These are phyloP conservation scores for Aphanomyces cochlioides DNA, from an alignment of 352 stramenopile species.

Conservation along the genomic window DNA sequence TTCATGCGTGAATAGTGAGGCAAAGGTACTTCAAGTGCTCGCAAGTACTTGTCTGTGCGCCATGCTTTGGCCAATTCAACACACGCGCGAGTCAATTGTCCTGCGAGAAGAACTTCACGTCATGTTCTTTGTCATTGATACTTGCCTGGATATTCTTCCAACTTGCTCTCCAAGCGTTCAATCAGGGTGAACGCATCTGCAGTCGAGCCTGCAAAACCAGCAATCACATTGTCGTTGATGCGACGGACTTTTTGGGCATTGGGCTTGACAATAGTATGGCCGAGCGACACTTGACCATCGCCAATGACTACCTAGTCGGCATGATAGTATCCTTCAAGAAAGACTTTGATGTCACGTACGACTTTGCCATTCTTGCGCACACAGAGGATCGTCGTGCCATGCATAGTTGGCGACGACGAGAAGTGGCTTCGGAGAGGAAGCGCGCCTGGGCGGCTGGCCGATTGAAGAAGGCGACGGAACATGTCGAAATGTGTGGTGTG, in stretches of 20 bases:
- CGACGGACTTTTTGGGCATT: constrained; percentile 98
- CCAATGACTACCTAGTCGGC: constrained; percentile 88
- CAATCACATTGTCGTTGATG: constrained; percentile 93
- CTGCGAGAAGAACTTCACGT: background rate
- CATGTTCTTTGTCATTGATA: background rate
- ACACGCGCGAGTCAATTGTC: constrained; percentile 93
- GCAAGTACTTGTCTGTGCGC: constrained; percentile 98
- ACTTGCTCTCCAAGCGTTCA: constrained; percentile 96
- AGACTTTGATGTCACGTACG: constrained; percentile 45
- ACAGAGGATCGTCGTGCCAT: constrained; percentile 97
- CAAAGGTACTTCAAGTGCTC: constrained; percentile 84
- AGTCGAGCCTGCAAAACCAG: constrained; percentile 96
- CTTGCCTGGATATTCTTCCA: constrained; percentile 96
- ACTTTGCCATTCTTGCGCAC: constrained; percentile 98
- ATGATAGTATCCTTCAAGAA: background rate
- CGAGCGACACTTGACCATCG: constrained; percentile 97
- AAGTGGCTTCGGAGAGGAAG: background rate
- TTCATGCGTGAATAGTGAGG: constrained; percentile 38
- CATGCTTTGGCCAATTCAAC: constrained; percentile 99
- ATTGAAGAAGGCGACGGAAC: background rate
- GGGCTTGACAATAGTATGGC: constrained; percentile 94
- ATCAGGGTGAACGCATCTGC: constrained; percentile 98
- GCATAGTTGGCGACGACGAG: constrained; percentile 48
- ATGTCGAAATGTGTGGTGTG: constrained; percentile 7
- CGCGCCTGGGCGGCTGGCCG: background rate